Conservation (phyloP, 345 rosid species). For the Streptanthus diversifolius region DNA sequence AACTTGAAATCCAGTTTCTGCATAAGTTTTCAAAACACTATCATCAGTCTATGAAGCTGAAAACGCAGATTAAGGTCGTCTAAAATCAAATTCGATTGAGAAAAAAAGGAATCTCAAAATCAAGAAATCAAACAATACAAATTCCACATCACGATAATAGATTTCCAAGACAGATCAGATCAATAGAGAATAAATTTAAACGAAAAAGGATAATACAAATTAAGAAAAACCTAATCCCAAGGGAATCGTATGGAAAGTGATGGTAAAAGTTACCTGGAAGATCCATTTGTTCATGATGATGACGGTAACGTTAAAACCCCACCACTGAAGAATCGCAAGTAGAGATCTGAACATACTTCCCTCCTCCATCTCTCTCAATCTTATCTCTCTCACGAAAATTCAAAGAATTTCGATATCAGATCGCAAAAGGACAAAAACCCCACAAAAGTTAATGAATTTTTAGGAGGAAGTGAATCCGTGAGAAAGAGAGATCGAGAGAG, state of each 20-base stretch:
- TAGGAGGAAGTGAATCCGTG: conserved; percentile 23
- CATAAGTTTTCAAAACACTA: not conserved
- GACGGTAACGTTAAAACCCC: conserved; percentile 92
- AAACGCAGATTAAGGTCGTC: not conserved
- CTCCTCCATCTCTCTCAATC: conserved; percentile 65
- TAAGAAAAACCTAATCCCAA: not conserved
- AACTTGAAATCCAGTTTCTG: conserved; percentile 99
- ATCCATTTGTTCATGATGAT: conserved; percentile 99
- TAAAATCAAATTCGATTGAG: not conserved
- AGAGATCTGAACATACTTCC: conserved; percentile 81
- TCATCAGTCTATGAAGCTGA: not conserved
- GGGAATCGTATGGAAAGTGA: not conserved
- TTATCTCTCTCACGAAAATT: not conserved
- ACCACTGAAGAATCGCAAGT: conserved; percentile 93
- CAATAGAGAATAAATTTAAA: not conserved
- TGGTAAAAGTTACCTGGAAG: conserved; percentile 68
- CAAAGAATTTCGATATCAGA: conserved; percentile 27
- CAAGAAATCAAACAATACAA: not conserved
- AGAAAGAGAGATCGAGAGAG: not conserved
- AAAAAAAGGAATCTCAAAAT: not conserved
- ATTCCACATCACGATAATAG: not conserved
- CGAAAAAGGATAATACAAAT: not conserved
- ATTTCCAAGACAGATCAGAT: conserved; percentile 16
- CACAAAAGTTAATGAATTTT: conserved; percentile 8
- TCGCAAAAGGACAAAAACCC: conserved; percentile 27